Base-by-base conservation (phyloP, 129 eudicot genomes). In the Centrapalus pauciflorus region DNA sequence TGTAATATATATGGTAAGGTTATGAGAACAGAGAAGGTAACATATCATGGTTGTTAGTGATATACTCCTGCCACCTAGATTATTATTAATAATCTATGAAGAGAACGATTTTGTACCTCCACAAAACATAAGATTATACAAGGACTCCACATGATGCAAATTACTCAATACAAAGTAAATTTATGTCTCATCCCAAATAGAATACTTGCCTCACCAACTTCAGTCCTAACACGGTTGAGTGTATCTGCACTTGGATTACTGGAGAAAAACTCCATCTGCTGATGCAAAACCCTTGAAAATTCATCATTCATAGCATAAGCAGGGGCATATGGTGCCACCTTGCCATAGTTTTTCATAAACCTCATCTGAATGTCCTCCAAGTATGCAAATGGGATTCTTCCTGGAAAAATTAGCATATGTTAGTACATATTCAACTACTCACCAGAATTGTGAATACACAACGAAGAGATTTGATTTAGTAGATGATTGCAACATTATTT, bases 261-360 rank as follows among this genome's bases (percentile, higher is more conserved):
- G 46, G 98, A 93, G 77, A 83, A 93, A 67, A 88, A 93, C 70
- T 93, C 98, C 98, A 93, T 93, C 77, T 88, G 98, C 77, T 93
- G 98, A 83, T 93, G 98, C 79, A 93, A 73, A 55, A 93, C 98
- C 77, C 98, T 85, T 27, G 98, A 93, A 76, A 93, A 93, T 79
- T 93, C 98, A 80, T 93, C 98, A 70, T 93, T 93, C 96, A 93
- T 89, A 26, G 98, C 92, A 72, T 93, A 93, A 21, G 98, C 98
- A 82, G 96, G 98, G 23, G 96, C 95, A 77, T 77, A 78, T 11
- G 82, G 59, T 28, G 95, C 98, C 77, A 93, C 95, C 64, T 72
- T 88, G 41, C 98, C 89, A 66, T 93, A 93, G 82, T 89, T 93
- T 81, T 93, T 93, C 87, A 93, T 82, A 69, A 93, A 93, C 68